Base-by-base conservation (phyloP, 1,284 basidiomycete genomes). In the Malassezia obtusa region DNA sequence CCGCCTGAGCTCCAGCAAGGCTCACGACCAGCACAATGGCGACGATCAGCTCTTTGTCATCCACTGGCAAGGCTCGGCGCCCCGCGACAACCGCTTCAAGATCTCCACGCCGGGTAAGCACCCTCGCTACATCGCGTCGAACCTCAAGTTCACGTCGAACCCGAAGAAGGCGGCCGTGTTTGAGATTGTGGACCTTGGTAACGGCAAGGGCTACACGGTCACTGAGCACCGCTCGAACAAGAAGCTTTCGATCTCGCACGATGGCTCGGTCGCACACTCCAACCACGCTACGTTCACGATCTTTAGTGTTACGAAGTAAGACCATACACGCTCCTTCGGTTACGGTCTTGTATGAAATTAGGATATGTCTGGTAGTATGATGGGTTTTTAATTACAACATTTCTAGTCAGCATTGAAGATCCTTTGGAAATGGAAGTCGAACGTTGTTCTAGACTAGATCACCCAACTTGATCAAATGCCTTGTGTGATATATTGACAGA, bases 121-220 rank as follows among this genome's bases (percentile, higher is more conserved):
- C 22, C 11, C 31, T 15, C 25, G 26, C 22, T 60, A 57, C 43
- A 38, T 60, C 15, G 39, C 56, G 9, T 15, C 31, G n/a, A 30
- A 25, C 10, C 32, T 58, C 4, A 8, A 17, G 12, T 12, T 60
- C 3, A 32, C 45, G 8, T 12, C 17, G 28, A 46, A 47, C 19
- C 15, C 38, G 28, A 32, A 41, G 10, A 49, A 49, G 8, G 58
- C 45, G 14, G 58, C 50, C 7, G 14, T 33, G 21, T 58, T 60
- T 26, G 25, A 33, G 10, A 46, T 60, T 22, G 24, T 21, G 1
- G 56, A 60, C 28, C 22, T 39, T 25, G 50, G 48, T 6, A 57
- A 53, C 25, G 58, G 58, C 43, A 32, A 51, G 40, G 58, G 58
- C 3, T 53, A 60, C 38, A 19, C 37, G 19, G 43, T 60, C 25